Conservation (phyloP, 495 filamentous ascomycete species). For the Sabuloglossum arenarium region DNA sequence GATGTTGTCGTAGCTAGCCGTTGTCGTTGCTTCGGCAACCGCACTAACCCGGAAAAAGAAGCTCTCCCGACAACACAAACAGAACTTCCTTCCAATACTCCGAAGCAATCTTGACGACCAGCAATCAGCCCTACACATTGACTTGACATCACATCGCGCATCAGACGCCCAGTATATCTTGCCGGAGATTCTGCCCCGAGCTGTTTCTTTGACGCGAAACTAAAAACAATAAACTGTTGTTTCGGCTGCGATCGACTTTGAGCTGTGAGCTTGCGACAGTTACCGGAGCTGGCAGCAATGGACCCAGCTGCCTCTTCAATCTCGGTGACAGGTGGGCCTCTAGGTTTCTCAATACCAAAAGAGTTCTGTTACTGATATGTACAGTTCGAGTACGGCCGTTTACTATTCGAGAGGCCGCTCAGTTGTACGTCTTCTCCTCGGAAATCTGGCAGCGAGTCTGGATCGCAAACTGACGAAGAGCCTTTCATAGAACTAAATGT, state of each 20-base stretch:
- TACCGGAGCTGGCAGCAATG: not conserved
- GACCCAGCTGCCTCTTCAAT: conserved; percentile 37
- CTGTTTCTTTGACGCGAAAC: not conserved
- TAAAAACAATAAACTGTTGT: not conserved
- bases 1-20: not conserved
- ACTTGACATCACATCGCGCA: not conserved
- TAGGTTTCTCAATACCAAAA: not conserved
- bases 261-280: not conserved
- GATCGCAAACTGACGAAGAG: not conserved
- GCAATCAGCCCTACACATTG: not conserved
- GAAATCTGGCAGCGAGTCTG: not conserved
- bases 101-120: not conserved
- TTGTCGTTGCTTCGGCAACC: not conserved
- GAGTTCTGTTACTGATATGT: conserved; percentile 2
- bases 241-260: not conserved
- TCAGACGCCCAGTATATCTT: not conserved
- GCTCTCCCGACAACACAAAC: not conserved
- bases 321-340: conserved; percentile 34
- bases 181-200: not conserved
- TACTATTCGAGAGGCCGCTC: conserved; percentile 53
- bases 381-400: conserved; percentile 86
- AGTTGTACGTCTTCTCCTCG: conserved; percentile 27
- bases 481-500: conserved; percentile 35
- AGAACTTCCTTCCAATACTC: not conserved
- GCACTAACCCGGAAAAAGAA: not conserved